Base-by-base conservation (phyloP, 2,329 filamentous ascomycete species). In the Pseudogymnoascus sp. region DNA sequence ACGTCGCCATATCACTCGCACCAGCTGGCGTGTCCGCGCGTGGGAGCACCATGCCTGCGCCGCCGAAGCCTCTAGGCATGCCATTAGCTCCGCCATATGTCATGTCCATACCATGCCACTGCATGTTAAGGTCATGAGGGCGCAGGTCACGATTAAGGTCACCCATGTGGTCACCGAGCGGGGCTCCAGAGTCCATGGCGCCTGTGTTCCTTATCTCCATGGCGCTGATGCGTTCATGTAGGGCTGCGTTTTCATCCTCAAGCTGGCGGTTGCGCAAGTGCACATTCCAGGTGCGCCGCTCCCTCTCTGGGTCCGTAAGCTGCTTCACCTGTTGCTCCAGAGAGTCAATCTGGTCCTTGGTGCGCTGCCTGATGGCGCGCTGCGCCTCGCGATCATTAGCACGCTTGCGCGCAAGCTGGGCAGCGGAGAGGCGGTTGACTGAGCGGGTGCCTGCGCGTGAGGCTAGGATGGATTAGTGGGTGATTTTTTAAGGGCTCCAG, bases 381-480 rank as follows among this genome's bases (percentile, higher is more conserved):
- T 96, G 92, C 44, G 92, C 92, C 75, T 96, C 91, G 66, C 92
- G 85, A 74, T 96, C 92, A 77, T 96, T 96, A 71, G 91, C 90
- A 67, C 92, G 83, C 79, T 96, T 97, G 75, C 92, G 89, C 31
- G 89, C 90, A 64, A 96, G 83, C 76, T 96, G 92, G 66, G 92
- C 89, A 5, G 91, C 89, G 10, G 91, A 95, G 72, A 96, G 81
- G 71, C 90, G 93, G 67, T 91, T 91, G 63, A 96, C 92, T 67
- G 90, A 92, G 68, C 91, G 85, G 64, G 88, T 83, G 59, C 82
- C 83, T 81, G 70, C 71, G 42, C 71, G 68, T 35, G 70, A 71
- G 60, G 68, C 70, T 72, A 4, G 5, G 16, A 14, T 14, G 16
- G 5, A 7, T 59, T 21, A 59, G 56, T 6, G 2, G 5, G 35